Evolutionary conservation across 805 yeast species (phyloP).

Genomic region (Lipomyces yamadae): DNA sequence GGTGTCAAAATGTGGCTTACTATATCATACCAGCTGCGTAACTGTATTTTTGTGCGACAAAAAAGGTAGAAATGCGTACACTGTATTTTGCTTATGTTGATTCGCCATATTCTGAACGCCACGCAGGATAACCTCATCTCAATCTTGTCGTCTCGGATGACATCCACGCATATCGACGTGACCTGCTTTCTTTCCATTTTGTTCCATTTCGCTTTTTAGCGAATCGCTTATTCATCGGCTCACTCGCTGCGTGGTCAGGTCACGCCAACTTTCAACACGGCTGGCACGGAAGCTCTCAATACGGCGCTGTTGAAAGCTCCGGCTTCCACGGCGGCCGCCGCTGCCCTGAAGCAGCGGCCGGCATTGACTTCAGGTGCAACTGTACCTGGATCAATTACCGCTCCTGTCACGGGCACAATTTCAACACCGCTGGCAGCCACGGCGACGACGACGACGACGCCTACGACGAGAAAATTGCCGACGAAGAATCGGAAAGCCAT

Average conservation of each 20-base stretch:
- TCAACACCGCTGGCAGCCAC: background rate
- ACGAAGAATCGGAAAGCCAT: constrained; percentile 38
- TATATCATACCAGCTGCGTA: background rate
- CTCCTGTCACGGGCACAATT: constrained; percentile 15
- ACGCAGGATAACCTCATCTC: constrained; percentile 3
- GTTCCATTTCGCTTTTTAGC: background rate
- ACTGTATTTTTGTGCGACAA: background rate
- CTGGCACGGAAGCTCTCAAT: constrained; percentile 25
- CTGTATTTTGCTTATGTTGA: background rate
- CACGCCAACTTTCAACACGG: constrained; percentile 17
- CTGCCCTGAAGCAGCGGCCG: constrained; percentile 34
- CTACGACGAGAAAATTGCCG: constrained; percentile 3
- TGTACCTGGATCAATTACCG: constrained; percentile 37
- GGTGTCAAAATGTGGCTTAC: too few species aligned
- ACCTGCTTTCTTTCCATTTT: background rate
- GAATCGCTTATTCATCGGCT: background rate
- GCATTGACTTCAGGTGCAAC: constrained; percentile 30
- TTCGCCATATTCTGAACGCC: background rate
- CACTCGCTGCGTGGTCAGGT: constrained; percentile 1
- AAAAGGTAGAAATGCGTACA: background rate
- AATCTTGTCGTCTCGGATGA: too few species aligned
- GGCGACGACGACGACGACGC: too few species aligned
- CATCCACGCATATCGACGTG: background rate
- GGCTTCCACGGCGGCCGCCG: constrained; percentile 25
- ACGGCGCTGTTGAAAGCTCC: constrained; percentile 23